Conservation (phyloP, 495 filamentous ascomycete genomes). For the Penicillium roqueforti region DNA sequence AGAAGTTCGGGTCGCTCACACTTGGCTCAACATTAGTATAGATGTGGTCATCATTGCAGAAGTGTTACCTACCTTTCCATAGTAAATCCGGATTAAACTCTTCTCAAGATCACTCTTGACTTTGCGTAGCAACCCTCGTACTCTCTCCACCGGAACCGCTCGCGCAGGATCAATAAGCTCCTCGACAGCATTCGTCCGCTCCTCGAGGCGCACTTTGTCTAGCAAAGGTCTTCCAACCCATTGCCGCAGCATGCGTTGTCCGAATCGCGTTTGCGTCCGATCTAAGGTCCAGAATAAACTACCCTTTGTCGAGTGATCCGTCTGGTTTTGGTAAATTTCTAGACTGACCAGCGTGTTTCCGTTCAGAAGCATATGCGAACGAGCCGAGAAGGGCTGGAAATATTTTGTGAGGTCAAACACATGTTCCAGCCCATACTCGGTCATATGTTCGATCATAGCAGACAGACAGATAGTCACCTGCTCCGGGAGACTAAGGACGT, state of each 20-base stretch:
- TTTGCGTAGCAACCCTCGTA: slow-evolving; percentile 63
- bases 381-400: slow-evolving; percentile 92
- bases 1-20: slow-evolving; percentile 90
- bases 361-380: slow-evolving; percentile 94
- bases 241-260: slow-evolving; percentile 80
- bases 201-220: slow-evolving; percentile 70
- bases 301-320: slow-evolving; percentile 78
- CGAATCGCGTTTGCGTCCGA: slow-evolving; percentile 86
- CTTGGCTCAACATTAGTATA: slow-evolving; percentile 34
- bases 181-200: slow-evolving; percentile 82
- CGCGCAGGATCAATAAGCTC: slow-evolving; percentile 71
- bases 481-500: slow-evolving; percentile 80
- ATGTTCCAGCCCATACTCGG: slow-evolving; percentile 91
- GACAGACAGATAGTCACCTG: slow-evolving; percentile 88
- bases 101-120: slow-evolving; percentile 84
- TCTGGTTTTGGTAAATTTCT: slow-evolving; percentile 94
- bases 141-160: slow-evolving; percentile 63
- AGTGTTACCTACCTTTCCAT: slow-evolving; percentile 59
- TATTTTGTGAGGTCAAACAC: slow-evolving; percentile 97
- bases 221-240: slow-evolving; percentile 94
- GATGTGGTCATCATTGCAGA: not conserved
- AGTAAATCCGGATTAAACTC: slow-evolving; percentile 92
- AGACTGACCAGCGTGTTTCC: slow-evolving; percentile 92
- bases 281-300: slow-evolving; percentile 96
- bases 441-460: slow-evolving; percentile 92